Conservation (phyloP, 169 alveolate genomes). For the Plasmodium knowlesi region DNA sequence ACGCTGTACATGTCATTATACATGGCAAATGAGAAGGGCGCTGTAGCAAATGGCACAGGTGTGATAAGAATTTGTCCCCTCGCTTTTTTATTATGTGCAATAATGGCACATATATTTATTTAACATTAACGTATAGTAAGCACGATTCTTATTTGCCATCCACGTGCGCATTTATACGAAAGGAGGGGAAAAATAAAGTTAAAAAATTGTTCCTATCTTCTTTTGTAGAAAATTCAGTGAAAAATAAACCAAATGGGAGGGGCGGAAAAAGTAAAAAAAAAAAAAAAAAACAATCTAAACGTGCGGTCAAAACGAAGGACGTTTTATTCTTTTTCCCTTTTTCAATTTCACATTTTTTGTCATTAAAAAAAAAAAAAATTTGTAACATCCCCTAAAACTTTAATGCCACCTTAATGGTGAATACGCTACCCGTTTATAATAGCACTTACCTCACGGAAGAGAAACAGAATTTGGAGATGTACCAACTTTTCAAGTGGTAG, state of each 20-base stretch:
- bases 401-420: neutral
- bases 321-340: neutral
- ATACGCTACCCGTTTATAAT: neutral
- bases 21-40: neutral
- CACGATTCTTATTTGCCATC: neutral
- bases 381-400: neutral
- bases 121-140: neutral
- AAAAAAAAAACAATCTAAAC: neutral
- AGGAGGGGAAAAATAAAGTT: neutral
- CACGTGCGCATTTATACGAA: neutral
- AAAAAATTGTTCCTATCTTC: neutral
- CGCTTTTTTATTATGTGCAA: neutral
- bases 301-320: neutral
- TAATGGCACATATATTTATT: neutral
- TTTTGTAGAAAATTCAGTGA: neutral
- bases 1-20: neutral
- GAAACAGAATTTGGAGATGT: neutral
- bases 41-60: neutral
- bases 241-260: neutral
- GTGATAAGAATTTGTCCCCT: neutral
- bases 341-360: neutral
- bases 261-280: neutral
- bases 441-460: neutral
- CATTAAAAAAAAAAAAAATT: neutral
- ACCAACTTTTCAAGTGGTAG: neutral